Evolutionary conservation across 495 filamentous ascomycete species (phyloP), one percentile per base, ranked within the genome.

Genomic region (Aspergillus sclerotioniger): DNA sequence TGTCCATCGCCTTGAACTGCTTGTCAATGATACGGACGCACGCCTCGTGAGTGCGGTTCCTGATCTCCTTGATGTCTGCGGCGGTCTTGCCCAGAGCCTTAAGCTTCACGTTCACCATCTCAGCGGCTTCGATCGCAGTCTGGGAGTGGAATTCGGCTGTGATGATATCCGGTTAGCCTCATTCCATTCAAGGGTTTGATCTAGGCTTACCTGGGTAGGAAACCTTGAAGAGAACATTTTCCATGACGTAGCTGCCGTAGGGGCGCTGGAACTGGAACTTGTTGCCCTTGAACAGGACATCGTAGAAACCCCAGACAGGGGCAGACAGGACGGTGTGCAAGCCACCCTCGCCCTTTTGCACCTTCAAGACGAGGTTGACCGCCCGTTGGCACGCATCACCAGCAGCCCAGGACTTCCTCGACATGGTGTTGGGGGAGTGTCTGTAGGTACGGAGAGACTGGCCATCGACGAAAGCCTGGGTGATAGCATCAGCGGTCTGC

Each of bases 11-110:
- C 82, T 97, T 98, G 82, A 96, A 94, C 76, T 98, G 95, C 83
- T 98, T 98, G 83, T 98, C 94, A 68, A 98, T 98, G 76, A 98
- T 98, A 53, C 94, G 90, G 66, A 98, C 84, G 75, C 95, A 98
- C 33, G 94, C 94, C 76, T 98, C 94, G 77, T 98, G 94, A 2
- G 94, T 98, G 62, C 94, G 87, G 83, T 93, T 96, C 60, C 87
- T 90, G 67, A 98, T 84, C 49, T 81, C 84, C 76, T 96, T 91
- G 77, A 98, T 98, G 68, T 98, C 95, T 69, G 88, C 88, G 31
- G 92, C 92, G 54, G 87, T 90, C 82, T 97, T 97, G 72, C 91
- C 92, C 76, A 90, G 75, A 9, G 82, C 81, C 65, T 88, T 87
- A 17, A 98, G 85, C 74, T 91, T 85, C 67, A 81, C 78, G 78